Evolutionary conservation across 164 flowering plant species (phyloP).

Genomic region (Tetrastigma voinierianum): DNA sequence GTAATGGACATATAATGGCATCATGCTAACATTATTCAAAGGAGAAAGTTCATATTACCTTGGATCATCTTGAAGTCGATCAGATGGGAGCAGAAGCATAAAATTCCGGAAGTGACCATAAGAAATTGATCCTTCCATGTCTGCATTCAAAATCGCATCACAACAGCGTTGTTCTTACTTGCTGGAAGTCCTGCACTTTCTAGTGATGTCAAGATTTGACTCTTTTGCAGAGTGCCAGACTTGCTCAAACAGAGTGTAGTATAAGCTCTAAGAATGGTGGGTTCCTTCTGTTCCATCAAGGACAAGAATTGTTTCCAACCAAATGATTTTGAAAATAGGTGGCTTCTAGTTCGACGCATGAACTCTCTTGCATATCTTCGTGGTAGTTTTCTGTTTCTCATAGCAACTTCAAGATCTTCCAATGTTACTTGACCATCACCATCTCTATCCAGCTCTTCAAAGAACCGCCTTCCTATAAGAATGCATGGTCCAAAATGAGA

Average conservation of each 20-base stretch:
- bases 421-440: constrained; percentile 93
- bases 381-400: constrained; percentile 88
- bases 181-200: constrained; percentile 94
- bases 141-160: constrained; percentile 96
- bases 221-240: constrained; percentile 91
- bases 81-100: constrained; percentile 94
- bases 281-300: constrained; percentile 97
- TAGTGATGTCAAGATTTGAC: constrained; percentile 82
- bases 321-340: constrained; percentile 86
- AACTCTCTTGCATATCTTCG: constrained; percentile 87
- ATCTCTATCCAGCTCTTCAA: constrained; percentile 95
- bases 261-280: constrained; percentile 94
- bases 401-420: constrained; percentile 93
- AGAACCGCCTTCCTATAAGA: constrained; percentile 81
- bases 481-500: constrained; percentile 5
- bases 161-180: constrained; percentile 91
- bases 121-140: constrained; percentile 83
- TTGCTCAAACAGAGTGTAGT: constrained; percentile 94
- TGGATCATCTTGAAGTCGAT: constrained; percentile 94
- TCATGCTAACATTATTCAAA: no score
- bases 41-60: constrained; percentile 46
- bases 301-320: constrained; percentile 95
- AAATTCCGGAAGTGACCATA: constrained; percentile 98
- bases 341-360: constrained; percentile 79
- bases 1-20: no score